Evolutionary conservation across 768 basidiomycete genomes (phyloP).

Genomic region (Dioszegia hungarica): DNA sequence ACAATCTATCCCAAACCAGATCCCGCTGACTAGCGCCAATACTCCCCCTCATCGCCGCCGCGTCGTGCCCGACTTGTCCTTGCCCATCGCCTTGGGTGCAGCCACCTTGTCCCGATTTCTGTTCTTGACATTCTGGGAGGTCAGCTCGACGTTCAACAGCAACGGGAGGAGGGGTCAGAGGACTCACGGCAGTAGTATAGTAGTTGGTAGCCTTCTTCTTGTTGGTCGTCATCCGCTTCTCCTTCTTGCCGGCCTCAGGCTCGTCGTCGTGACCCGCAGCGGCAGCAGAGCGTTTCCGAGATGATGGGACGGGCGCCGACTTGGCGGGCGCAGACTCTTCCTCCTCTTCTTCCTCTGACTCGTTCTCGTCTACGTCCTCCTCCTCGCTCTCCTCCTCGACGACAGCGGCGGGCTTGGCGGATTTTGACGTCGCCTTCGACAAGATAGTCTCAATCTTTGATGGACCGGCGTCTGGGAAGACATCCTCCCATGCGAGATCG

Average conservation of each 20-base stretch:
- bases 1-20: constrained; percentile 1
- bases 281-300: not conserved
- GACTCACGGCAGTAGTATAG: constrained; percentile 61
- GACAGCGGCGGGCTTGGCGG: constrained; percentile 7
- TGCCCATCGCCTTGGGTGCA: constrained; percentile 25
- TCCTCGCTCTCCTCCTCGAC: constrained; percentile 38
- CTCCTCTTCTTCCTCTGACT: too few species aligned
- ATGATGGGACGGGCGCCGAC: constrained; percentile 3
- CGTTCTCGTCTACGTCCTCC: constrained; percentile 43
- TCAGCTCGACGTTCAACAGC: not conserved
- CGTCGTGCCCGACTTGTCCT: constrained; percentile 2
- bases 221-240: constrained; percentile 83
- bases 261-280: constrained; percentile 52
- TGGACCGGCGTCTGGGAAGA: constrained; percentile 57
- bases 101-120: constrained; percentile 44
- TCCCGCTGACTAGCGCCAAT: not conserved
- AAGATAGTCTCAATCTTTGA: constrained; percentile 38
- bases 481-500: constrained; percentile 74
- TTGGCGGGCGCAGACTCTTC: constrained; percentile 19
- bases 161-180: not conserved
- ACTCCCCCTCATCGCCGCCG: constrained; percentile 5
- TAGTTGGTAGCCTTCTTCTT: constrained; percentile 93
- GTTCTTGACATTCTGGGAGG: constrained; percentile 47
- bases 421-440: constrained; percentile 9
- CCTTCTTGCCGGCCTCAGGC: constrained; percentile 57